phyloP scores from a whole-genome alignment of 208 protist genomes.

The Trypanosoma lewisi region DNA sequence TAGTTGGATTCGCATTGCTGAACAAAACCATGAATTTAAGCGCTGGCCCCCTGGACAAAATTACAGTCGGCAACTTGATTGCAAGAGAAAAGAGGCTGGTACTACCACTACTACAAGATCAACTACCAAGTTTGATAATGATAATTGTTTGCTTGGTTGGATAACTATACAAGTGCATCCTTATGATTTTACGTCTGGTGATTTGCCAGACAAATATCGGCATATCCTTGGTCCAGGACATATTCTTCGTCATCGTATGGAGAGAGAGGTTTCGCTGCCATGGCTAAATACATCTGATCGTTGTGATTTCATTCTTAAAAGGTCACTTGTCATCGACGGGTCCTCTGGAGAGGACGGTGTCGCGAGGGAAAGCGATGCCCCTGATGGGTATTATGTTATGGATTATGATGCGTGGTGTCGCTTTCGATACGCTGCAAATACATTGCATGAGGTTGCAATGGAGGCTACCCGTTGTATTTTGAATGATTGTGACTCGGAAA shows the following conservation, averaged over 20 bases:
- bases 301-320: constrained; percentile 66
- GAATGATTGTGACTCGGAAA: constrained; percentile 39
- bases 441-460: constrained; percentile 69
- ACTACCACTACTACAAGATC: no score
- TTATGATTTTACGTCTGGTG: constrained; percentile 47
- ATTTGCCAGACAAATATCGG: constrained; percentile 61
- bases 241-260: constrained; percentile 50
- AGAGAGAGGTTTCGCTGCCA: constrained; percentile 42
- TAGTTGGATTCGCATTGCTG: constrained; percentile 42
- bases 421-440: constrained; percentile 53
- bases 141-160: constrained; percentile 60
- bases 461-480: constrained; percentile 59
- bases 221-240: constrained; percentile 35
- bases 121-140: constrained; percentile 39
- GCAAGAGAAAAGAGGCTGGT: constrained; percentile 24
- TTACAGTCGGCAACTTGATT: constrained; percentile 51
- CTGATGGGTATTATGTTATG: constrained; percentile 64
- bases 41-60: constrained; percentile 39
- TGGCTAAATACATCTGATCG: constrained; percentile 42
- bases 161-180: constrained; percentile 40
- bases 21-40: constrained; percentile 74
- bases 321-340: constrained; percentile 41
- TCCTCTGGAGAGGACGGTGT: constrained; percentile 25
- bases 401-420: constrained; percentile 80
- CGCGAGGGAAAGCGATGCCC: constrained; percentile 42